phyloP scores from a whole-genome alignment of 2,329 filamentous ascomycete species.

The Huntiella bhutanensis region DNA sequence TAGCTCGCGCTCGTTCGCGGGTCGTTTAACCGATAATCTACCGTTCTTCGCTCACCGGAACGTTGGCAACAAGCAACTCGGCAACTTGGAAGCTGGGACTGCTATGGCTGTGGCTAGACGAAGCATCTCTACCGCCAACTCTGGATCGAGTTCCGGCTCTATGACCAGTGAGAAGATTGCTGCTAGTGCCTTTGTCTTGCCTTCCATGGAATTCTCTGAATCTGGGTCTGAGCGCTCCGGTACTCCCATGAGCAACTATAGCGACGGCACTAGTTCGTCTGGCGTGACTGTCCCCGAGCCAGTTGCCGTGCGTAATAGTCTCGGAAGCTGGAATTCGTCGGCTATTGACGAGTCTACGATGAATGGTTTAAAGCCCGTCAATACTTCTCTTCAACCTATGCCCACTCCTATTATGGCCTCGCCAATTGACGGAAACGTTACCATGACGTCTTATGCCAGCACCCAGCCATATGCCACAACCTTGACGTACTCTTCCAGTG shows the following conservation, averaged over 20 bases:
- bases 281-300: no score
- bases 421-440: background rate
- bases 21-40: constrained; percentile 1
- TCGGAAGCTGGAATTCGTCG: constrained; percentile 2
- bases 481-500: constrained; percentile 5
- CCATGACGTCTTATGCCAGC: background rate
- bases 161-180: background rate
- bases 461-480: constrained; percentile 6
- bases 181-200: background rate
- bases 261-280: no score
- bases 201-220: background rate
- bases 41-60: constrained; percentile 5
- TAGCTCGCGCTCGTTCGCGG: background rate
- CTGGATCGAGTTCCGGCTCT: background rate
- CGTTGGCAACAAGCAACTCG: background rate
- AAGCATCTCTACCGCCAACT: background rate
- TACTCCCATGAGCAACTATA: no score
- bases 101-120: background rate
- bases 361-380: background rate
- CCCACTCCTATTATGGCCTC: background rate
- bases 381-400: constrained; percentile 4
- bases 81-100: constrained; percentile 7
- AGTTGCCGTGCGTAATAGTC: no score
- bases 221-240: no score
- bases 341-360: background rate